Base-by-base conservation (phyloP, 108 stramenopile genomes). In the Nannochloropsis oceanica region DNA sequence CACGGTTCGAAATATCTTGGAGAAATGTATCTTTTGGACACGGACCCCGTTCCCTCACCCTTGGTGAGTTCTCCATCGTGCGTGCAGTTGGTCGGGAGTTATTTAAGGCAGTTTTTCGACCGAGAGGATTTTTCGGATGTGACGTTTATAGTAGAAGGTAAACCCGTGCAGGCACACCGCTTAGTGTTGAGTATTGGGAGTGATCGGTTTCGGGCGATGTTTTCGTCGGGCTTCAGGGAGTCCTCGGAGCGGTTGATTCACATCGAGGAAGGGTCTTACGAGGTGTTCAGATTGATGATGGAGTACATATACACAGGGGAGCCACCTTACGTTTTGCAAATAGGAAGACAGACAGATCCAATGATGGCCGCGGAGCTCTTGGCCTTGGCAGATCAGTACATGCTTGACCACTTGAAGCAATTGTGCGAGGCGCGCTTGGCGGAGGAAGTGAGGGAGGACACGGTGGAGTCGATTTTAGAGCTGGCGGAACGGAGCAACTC, bases 201-300 rank as follows among this genome's bases (percentile, higher is more conserved):
- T 14, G 94, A 96, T 83, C 95, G 93, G 82, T 96, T 96, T 86
- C 91, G 93, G 25, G 95, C 95, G 86, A 97, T 97, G 96, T 96
- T 96, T 88, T 94, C 91, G 44, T 89, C 93, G 42, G 93, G 93
- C 10, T 94, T 95, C 89, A 92, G 94, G 26, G 89, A 89, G 18
- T 91, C 92, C 42, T 91, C 91, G 20, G 27, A 85, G 43, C 89
- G 89, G 34, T 94, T 94, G 86, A 94, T 97, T 81, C 94, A 94
- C 43, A 93, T 96, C 43, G 93, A 92, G 1, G 93, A 95, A 84
- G 94, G 92, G 81, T 89, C 90, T 25, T 94, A 95, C 84, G 90
- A 92, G 43, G 93, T 91, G 27, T 96, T 97, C 92, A 42, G 94
- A 0, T 86, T 93, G 18, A 91, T 96, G 86, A 93, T 97, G 92